Evolutionary conservation across 2,329 filamentous ascomycete genomes (phyloP), one percentile per base, ranked within the genome.

Genomic region (Aspergillus nomiae): DNA sequence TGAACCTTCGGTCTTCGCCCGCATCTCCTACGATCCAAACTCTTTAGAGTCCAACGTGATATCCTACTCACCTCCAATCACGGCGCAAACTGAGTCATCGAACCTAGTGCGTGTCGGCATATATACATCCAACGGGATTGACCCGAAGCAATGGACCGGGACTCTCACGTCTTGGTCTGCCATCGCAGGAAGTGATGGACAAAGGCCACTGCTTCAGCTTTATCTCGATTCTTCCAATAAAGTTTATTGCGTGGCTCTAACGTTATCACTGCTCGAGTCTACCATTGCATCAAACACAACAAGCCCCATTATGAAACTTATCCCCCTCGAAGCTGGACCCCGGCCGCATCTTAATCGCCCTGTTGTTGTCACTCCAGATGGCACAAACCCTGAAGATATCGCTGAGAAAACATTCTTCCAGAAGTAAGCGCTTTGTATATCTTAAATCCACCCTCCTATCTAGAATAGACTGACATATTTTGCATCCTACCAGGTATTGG

Each of bases 51-150:
- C 77, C 46, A 69, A 74, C 32, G 67, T 82, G 12, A 63, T 76
- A 12, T 76, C 78, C 21, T 82, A 79, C 68, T 73, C 75, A 5
- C 77, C 78, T 36, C 78, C 79, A 9, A 64, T 53, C 9, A 32
- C 66, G 2, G 60, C 26, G 28, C 41, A 62, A 62, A 55, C 69
- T 55, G 46, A 60, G 45, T 77, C 83, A 68, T 77, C 82, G 59
- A 80, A 82, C 70, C 83, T 87, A 66, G 76, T 86, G 53, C 82
- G 84, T 45, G 77, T 87, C 8, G 85, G 84, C 63, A 81, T 86
- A 38, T 83, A 80, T 69, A 85, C 69, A 45, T 67, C 67, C 24
- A 74, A 72, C 1, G 62, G 71, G 1, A 66, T 71, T 30, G 74
- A 73, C 51, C 56, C 71, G 19, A 77, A 74, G 58, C 74, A 78